Evolutionary conservation across 2,329 filamentous ascomycete species (phyloP), one percentile per base, ranked within the genome.

Genomic region (Bipolaris victoriae): DNA sequence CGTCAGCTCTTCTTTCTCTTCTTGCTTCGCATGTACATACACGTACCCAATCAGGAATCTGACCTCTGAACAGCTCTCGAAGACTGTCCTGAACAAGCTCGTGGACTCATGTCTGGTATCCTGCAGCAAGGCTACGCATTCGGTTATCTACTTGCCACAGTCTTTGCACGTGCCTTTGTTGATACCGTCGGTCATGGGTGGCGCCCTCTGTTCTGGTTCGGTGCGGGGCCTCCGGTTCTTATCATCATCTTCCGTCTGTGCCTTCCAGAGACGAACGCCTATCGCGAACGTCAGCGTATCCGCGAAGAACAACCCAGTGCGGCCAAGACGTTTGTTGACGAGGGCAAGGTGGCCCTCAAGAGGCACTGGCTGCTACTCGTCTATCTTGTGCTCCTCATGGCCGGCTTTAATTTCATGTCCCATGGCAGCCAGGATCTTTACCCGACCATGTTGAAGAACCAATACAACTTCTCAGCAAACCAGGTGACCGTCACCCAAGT

Each of bases 381-480:
- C 35, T 97, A 97, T 77, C 81, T 96, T 55, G 90, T 96, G 6
- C 80, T 96, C 18, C 81, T 96, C 37, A 96, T 96, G 91, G 89
- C 91, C 1, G 91, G 91, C 3, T 95, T 96, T 81, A 96, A 96
- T 78, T 96, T 95, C 72, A 92, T 95, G 90, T 90, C 88, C 16
- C 90, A 93, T 71, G 90, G 90, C 52, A 89, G 86, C 20, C 87
- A 90, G 67, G 86, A 89, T 73, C 75, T 87, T 2, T 88, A 87
- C 62, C 84, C 83, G 0, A 86, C 84, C 3, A 83, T 88, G 79
- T 71, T 87, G 13, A 67, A 78, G 76, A 90, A 83, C 62, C 81
- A 86, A 65, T 86, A 82, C 73, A 76, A 79, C 52, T 86, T 87
- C 75, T 80, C 78, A 7, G 53, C 76, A 29, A 76, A 81, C 56